A percentile compares a stretch with the other conserved stretches of the same genome.
phyloP scores from a whole-genome alignment of 805 yeast genomes.

The Candida fluviatilis region DNA sequence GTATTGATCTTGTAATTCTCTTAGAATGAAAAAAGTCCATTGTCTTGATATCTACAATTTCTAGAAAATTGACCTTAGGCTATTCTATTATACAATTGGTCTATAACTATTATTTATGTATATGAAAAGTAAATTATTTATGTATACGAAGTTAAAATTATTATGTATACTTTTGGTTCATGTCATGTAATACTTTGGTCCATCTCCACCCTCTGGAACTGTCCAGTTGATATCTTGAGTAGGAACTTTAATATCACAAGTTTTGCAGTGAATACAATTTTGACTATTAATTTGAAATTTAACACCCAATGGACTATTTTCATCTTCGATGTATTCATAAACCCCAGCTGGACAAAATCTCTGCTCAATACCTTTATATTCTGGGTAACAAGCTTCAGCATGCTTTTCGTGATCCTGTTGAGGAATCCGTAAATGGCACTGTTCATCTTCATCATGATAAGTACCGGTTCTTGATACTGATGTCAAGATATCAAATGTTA shows the following conservation, averaged over 20 bases:
- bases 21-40: too few relatives aligned
- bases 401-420: slow-evolving; percentile 64
- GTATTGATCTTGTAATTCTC: too few relatives aligned
- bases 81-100: too few relatives aligned
- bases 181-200: slow-evolving; percentile 92
- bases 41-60: too few relatives aligned
- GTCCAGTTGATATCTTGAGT: slow-evolving; percentile 92
- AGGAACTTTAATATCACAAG: slow-evolving; percentile 97
- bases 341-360: slow-evolving; percentile 99
- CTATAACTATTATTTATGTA: too few relatives aligned
- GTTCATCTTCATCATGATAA: slow-evolving; percentile 91
- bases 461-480: slow-evolving; percentile 98
- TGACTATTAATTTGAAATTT: slow-evolving; percentile 92
- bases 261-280: slow-evolving; percentile 97
- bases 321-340: slow-evolving; percentile 84
- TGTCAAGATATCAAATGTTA: slow-evolving; percentile 88
- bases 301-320: slow-evolving; percentile 54
- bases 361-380: slow-evolving; percentile 81
- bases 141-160: too few relatives aligned
- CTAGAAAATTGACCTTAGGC: too few relatives aligned
- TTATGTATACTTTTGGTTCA: too few relatives aligned
- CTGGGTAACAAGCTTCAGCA: slow-evolving; percentile 65
- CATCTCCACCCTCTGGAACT: slow-evolving; percentile 99
- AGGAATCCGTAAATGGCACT: slow-evolving; percentile 70
- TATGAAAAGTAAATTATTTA: too few relatives aligned